A percentile compares a stretch with the other conserved stretches of the same genome.
These are phyloP conservation scores for Bretziella fagacearum DNA, from an alignment of 2,329 filamentous ascomycete species.

Conservation along the genomic window DNA sequence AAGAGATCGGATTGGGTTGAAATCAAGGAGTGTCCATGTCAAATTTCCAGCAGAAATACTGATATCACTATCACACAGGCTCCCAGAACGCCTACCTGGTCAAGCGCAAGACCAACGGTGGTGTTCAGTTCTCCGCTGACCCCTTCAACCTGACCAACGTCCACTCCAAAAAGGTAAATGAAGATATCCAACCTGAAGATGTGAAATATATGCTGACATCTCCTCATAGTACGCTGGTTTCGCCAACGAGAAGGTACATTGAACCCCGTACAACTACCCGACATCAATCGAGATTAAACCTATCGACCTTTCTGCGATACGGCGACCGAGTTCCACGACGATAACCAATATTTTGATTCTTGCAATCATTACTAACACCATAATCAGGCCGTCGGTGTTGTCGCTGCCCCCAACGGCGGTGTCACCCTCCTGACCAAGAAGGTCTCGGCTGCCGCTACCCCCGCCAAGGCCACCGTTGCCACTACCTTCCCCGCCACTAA, in stretches of 20 bases:
- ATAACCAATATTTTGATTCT: neutral
- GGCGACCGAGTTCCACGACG: neutral
- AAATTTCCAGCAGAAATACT: slow-evolving; percentile 6
- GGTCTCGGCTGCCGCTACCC: slow-evolving; percentile 51
- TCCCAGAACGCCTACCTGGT: slow-evolving; percentile 79
- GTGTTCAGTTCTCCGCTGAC: slow-evolving; percentile 82
- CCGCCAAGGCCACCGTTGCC: slow-evolving; percentile 47
- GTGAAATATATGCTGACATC: slow-evolving; percentile 22
- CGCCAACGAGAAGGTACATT: slow-evolving; percentile 73
- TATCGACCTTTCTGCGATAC: no score
- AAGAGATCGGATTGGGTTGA: neutral
- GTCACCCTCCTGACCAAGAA: slow-evolving; percentile 78
- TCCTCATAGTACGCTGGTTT: slow-evolving; percentile 64
- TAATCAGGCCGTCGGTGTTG: slow-evolving; percentile 62
- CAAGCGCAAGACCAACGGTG: slow-evolving; percentile 67
- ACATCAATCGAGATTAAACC: neutral
- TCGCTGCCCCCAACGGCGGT: slow-evolving; percentile 58
- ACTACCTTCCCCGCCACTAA: slow-evolving; percentile 55
- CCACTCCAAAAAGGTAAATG: slow-evolving; percentile 69
- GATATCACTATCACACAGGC: slow-evolving; percentile 35
- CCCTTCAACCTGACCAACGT: slow-evolving; percentile 86
- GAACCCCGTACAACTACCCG: neutral
- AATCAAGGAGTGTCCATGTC: neutral
- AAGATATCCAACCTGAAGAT: no score
- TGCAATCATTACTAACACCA: slow-evolving; percentile 13